Evolutionary conservation across 1,139 yeast genomes (phyloP).

Genomic region (Yamadazyma friedrichii): DNA sequence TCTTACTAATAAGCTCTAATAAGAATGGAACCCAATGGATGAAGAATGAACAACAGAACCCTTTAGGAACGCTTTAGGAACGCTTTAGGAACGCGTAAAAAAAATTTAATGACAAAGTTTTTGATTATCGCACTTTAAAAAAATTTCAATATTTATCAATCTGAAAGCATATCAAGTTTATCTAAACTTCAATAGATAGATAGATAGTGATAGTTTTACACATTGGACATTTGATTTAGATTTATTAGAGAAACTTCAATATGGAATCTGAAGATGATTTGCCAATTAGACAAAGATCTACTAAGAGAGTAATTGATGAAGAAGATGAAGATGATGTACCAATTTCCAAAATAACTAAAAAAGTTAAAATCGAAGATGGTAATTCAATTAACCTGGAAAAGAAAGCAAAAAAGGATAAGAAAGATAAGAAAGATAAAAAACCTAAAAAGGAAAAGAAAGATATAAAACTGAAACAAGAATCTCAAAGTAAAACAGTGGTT

Average conservation of each 20-base stretch:
- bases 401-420: slow-evolving; percentile 2
- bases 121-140: slow-evolving; percentile 2
- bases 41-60: no score
- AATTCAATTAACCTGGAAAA: slow-evolving; percentile 1
- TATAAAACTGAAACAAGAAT: background rate
- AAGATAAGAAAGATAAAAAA: slow-evolving; percentile 4
- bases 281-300: slow-evolving; percentile 14
- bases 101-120: slow-evolving; percentile 5
- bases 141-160: background rate
- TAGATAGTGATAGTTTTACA: no score
- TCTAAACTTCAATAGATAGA: no score
- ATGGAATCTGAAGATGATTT: slow-evolving; percentile 21
- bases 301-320: slow-evolving; percentile 11
- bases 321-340: slow-evolving; percentile 17
- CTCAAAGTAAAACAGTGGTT: background rate
- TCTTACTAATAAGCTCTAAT: no score
- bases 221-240: background rate
- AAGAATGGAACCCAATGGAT: no score
- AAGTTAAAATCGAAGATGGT: slow-evolving; percentile 3
- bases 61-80: no score
- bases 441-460: slow-evolving; percentile 1
- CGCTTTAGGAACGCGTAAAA: slow-evolving; percentile 1
- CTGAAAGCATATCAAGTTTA: background rate
- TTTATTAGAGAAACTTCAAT: background rate
- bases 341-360: slow-evolving; percentile 12